A percentile compares a stretch with the other conserved stretches of the same genome.
Conservation (phyloP, 176 grass and related monocot species). For the Oryza glumipatula region DNA sequence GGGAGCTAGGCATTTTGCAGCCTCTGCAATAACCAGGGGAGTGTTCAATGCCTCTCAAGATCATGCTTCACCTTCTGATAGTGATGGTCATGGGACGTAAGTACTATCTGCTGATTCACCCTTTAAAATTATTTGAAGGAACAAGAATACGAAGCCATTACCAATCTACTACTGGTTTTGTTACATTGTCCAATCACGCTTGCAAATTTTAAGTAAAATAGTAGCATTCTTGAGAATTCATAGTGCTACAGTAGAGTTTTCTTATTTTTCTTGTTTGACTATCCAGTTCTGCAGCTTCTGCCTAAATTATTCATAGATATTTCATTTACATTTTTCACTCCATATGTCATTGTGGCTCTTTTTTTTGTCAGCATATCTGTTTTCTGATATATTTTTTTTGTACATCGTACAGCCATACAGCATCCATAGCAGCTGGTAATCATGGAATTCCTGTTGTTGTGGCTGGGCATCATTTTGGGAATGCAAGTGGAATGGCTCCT, state of each 20-base stretch:
- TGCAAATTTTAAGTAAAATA: background rate
- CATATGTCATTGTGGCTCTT: constrained; percentile 10
- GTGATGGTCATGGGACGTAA: constrained; percentile 97
- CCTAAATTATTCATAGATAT: background rate
- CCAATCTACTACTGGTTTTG: constrained; percentile 5
- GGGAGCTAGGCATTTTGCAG: constrained; percentile 97
- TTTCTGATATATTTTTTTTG: constrained; percentile 20
- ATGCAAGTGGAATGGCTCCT: constrained; percentile 99
- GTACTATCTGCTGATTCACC: constrained; percentile 32
- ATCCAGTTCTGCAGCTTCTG: background rate
- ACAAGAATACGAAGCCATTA: background rate
- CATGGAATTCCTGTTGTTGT: constrained; percentile 90
- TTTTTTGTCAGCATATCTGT: background rate
- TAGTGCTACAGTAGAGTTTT: background rate
- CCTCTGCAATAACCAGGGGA: constrained; percentile 94
- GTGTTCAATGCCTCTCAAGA: constrained; percentile 87
- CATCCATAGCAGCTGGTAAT: constrained; percentile 95
- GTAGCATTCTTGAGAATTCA: background rate
- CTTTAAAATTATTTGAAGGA: background rate
- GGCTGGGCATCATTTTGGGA: constrained; percentile 86
- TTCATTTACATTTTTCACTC: constrained; percentile 11
- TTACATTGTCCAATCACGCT: background rate
- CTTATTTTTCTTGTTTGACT: background rate
- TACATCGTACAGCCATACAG: constrained; percentile 71
- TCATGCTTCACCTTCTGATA: constrained; percentile 93